Base-by-base conservation (phyloP, 306 rosid species). In the Sesbania bispinosa region DNA sequence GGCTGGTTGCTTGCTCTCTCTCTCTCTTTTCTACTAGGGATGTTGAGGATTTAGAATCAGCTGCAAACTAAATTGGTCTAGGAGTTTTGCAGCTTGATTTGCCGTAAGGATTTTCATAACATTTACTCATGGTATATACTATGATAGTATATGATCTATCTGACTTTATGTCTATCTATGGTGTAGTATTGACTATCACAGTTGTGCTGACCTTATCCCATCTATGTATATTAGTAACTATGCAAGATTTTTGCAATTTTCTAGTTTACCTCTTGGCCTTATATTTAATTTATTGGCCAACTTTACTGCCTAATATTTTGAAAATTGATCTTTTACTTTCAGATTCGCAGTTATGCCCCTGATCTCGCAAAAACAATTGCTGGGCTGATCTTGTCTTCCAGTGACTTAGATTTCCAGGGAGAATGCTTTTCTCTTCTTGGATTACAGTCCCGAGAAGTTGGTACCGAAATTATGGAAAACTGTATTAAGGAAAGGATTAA, bases 351-450 rank as follows among this genome's bases (percentile, higher is more conserved):
- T 73, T 81, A 82, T 77, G 97, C 93, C 32, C 95, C 95, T 43
- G 97, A 89, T 82, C 95, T 94, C 8, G 96, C 97, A 14, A 85
- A 82, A 83, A 71, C 95, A 45, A 89, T 94, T 70, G 83, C 96
- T 55, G 97, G 99, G 77, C 80, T 91, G 69, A 83, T 94, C 71
- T 57, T 83, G 75, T 80, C 90, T 69, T 91, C 99, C 43, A 59
- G 67, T 16, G 97, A 91, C 88, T 59, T 67, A 36, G 79, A 79
- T 68, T 94, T 91, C 81, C 86, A 62, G 80, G 81, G 78, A 77
- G 90, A 87, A 89, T 94, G 99, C 68, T 81, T 85, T 24, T 85
- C 95, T 50, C 86, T 91, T 77, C 92, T 94, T 48, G 97, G 96
- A 29, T 82, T 94, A 74, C 89, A 79, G 68, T 74, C 82, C 71